Base-by-base conservation (phyloP, 306 rosid species). In the Inga leiocalycina region DNA sequence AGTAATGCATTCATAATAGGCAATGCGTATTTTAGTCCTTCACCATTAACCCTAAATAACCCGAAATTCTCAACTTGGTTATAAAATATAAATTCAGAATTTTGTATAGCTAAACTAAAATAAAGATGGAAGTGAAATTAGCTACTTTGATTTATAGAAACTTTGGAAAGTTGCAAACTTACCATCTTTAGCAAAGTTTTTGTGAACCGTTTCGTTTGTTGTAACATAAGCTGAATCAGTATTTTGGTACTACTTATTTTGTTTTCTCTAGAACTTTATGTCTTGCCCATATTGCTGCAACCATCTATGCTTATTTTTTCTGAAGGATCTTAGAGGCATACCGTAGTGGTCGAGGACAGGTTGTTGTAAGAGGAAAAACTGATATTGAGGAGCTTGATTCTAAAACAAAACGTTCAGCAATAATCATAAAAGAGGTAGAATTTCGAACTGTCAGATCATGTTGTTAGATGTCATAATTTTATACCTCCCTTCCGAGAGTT, bases 321-420 rank as follows among this genome's bases (percentile, higher is more conserved):
- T 68, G 43, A 82, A 96, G 99, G 84, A 94, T 96, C 83, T 86
- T 96, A 81, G 98, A 96, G 27, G 99, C 99, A 84, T 96, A 96
- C 80, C 94, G 98, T 30, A 88, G 92, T 62, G 99, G 99, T 67
- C 89, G 94, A 49, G 99, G 99, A 62, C 93, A 97, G 45, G 85
- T 96, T 70, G 77, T 88, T 77, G 93, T 96, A 70, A 92, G 99
- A 87, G 99, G 99, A 70, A 96, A 94, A 89, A 90, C 92, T 90
- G 98, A 96, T 13, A 80, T 96, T 85, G 99, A 96, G 79, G 72
- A 91, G 87, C 94, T 91, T 80, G 99, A 96, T 89, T 91, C 93
- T 62, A 94, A 87, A 86, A 88, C 94, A 24, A 96, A 91, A 79
- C 84, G 97, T 59, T 67, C 86, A 79, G 99, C 97, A 44, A 88